These are phyloP conservation scores for Auriscalpium vulgare DNA, from an alignment of 768 basidiomycete genomes.

Conservation along the genomic window DNA sequence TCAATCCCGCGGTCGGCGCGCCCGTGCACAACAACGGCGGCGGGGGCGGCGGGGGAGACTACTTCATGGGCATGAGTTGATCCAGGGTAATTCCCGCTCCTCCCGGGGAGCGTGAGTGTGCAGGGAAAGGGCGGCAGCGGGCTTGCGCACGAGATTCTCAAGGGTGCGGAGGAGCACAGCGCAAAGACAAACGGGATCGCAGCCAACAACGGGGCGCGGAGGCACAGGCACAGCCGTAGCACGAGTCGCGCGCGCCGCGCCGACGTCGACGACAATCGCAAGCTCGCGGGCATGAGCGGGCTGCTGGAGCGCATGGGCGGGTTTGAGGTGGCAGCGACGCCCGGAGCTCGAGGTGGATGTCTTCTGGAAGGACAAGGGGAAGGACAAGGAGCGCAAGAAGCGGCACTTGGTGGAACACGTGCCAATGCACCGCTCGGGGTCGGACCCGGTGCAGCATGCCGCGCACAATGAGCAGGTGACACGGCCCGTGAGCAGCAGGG, in stretches of 20 bases:
- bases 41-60: conserved; percentile 23
- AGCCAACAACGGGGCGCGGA: neutral
- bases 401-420: neutral
- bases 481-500: neutral
- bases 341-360: neutral
- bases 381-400: neutral
- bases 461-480: neutral
- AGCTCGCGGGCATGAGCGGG: neutral
- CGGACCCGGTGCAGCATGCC: conserved; percentile 1
- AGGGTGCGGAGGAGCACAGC: conserved; percentile 1
- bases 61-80: conserved; percentile 27
- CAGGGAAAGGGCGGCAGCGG: conserved; percentile 15
- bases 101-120: conserved; percentile 15
- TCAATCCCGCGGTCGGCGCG: conserved; percentile 58
- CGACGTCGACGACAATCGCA: neutral
- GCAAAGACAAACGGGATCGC: conserved; percentile 4
- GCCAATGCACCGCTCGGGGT: conserved; percentile 4
- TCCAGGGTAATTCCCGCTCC: conserved; percentile 37
- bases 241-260: neutral
- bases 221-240: neutral
- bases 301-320: conserved; percentile 1
- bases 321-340: neutral
- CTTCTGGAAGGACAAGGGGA: neutral
- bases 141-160: conserved; percentile 22
- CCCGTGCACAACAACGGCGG: conserved; percentile 32